Conservation (phyloP, 208 protist genomes). For the Trypanosoma boissoni region DNA sequence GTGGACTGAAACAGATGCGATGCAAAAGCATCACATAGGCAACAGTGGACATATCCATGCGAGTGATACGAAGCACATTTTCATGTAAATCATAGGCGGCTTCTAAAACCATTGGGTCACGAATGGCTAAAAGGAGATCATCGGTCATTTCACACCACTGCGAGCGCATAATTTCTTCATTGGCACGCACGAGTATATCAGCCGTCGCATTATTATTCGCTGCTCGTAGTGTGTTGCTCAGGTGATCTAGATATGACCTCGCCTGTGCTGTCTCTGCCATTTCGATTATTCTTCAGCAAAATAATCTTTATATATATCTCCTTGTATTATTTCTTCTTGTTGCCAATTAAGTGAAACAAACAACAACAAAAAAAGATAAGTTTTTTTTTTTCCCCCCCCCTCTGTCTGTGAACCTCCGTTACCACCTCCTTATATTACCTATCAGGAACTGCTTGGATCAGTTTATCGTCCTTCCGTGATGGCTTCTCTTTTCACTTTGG, state of each 20-base stretch:
- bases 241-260: slow-evolving; percentile 39
- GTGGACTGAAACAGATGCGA: slow-evolving; percentile 65
- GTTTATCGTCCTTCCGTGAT: no score
- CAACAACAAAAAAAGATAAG: no score
- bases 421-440: no score
- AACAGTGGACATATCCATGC: slow-evolving; percentile 81
- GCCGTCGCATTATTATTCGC: slow-evolving; percentile 36
- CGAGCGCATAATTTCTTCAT: slow-evolving; percentile 36
- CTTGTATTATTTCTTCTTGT: no score
- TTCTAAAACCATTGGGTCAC: slow-evolving; percentile 56
- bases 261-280: slow-evolving; percentile 35
- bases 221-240: slow-evolving; percentile 34
- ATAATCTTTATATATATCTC: slow-evolving; percentile 3
- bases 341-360: no score
- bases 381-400: background rate
- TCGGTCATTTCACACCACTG: slow-evolving; percentile 82
- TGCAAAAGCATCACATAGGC: slow-evolving; percentile 83
- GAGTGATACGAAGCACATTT: slow-evolving; percentile 53
- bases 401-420: no score
- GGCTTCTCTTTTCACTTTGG: no score
- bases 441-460: no score
- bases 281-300: background rate
- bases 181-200: slow-evolving; percentile 32
- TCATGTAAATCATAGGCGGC: slow-evolving; percentile 73
- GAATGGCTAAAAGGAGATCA: slow-evolving; percentile 56